Evolutionary conservation across 768 basidiomycete genomes (phyloP), one percentile per base, ranked within the genome.

Genomic region (Infundibulicybe gibba): DNA sequence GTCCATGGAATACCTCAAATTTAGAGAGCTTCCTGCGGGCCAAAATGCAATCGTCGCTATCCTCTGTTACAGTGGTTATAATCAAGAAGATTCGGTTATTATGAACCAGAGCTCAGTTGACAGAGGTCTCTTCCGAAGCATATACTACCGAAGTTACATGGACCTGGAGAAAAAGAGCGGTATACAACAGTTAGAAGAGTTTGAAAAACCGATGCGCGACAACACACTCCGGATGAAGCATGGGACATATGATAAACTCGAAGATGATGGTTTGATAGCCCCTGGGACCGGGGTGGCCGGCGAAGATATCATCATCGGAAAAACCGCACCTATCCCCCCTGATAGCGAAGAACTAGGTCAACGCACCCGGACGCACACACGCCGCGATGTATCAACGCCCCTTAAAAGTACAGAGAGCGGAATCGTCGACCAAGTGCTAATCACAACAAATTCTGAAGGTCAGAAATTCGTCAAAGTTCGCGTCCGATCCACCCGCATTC

Each of bases 51-150:
- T 97, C 52, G 95, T 99, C 48, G 95, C 95, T 11, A 98, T 99
- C 59, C 74, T 98, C 46, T 97, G 94, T 61, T 99, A 99, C 70
- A 97, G 94, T 57, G 95, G 95, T 41, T 99, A 99, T 71, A 99
- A 99, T 65, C 97, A 99, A 69, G 97, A 98, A 80, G 97, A 99
- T 79, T 99, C 97, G 52, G 97, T 99, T 69, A 98, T 99, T 70
- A 97, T 99, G 95, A 98, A 98, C 64, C 97, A 99, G 69, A 93
- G 90, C 56, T 95, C 97, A 20, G 90, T 99, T 55, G 95, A 99
- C 61, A 90, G 97, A 49, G 95, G 97, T 49, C 77, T 99, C 25
- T 99, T 99, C 87, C 83, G 95, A 32, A 95, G 93, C 74, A 90
- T 99, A 58, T 99, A 98, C 67, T 98, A 97, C 64, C 83, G 97